Percentiles rank a stretch among this genome's conserved stretches.
phyloP scores from a whole-genome alignment of 1,139 yeast species.

The Saccharomyces uvarum region DNA sequence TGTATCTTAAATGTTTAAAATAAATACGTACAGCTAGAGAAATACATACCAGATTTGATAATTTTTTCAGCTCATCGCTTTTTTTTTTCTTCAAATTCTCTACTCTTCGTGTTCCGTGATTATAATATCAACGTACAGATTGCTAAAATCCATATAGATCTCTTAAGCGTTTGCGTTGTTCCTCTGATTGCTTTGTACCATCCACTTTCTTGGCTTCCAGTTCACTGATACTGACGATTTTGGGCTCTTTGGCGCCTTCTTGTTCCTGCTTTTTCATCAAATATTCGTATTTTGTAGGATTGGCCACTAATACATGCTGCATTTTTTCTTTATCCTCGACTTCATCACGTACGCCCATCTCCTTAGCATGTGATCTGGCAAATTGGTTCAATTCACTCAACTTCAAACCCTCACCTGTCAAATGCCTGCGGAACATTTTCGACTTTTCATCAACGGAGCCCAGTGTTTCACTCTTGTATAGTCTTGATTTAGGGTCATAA shows the following conservation, averaged over 20 bases:
- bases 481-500: slow-evolving; percentile 33
- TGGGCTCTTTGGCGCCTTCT: neutral
- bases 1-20: neutral
- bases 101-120: slow-evolving; percentile 2
- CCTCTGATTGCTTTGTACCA: slow-evolving; percentile 21
- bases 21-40: neutral
- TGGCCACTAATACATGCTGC: slow-evolving; percentile 30
- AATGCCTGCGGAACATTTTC: slow-evolving; percentile 31
- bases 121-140: neutral
- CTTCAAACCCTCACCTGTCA: slow-evolving; percentile 31
- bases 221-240: slow-evolving; percentile 7
- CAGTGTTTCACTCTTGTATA: slow-evolving; percentile 27
- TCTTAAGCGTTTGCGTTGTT: slow-evolving; percentile 14
- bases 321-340: slow-evolving; percentile 21
- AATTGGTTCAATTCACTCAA: slow-evolving; percentile 21
- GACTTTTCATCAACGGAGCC: slow-evolving; percentile 30
- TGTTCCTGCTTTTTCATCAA: slow-evolving; percentile 11
- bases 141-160: slow-evolving; percentile 16
- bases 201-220: slow-evolving; percentile 16
- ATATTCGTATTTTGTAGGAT: slow-evolving; percentile 31
- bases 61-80: slow-evolving; percentile 9
- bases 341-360: slow-evolving; percentile 24
- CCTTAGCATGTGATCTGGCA: slow-evolving; percentile 22
- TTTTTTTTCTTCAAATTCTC: slow-evolving; percentile 1
- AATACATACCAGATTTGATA: neutral